These are phyloP conservation scores for Houttuynia cordata DNA, from an alignment of 164 flowering plant species.

Conservation along the genomic window DNA sequence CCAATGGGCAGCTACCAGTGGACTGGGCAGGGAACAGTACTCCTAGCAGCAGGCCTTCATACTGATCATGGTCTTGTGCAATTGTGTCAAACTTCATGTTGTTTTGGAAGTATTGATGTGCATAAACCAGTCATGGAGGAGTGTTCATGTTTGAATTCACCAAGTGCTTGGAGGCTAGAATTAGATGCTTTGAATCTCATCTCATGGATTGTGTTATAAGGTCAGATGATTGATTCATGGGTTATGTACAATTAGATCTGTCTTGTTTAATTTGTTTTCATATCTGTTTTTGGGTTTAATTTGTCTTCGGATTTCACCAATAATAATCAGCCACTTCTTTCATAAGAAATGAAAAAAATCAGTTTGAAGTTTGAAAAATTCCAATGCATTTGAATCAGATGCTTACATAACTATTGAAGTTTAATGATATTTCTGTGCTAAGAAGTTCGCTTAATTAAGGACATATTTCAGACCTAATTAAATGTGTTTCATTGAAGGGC, in stretches of 20 bases:
- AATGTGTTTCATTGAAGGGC: no score
- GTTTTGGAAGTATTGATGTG: neutral
- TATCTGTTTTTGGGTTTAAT: neutral
- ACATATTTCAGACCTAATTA: no score
- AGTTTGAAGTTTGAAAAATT: no score
- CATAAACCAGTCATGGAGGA: neutral
- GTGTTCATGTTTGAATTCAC: neutral
- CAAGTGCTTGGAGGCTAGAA: neutral
- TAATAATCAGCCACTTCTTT: neutral
- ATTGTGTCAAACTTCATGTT: neutral
- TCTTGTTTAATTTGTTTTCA: neutral
- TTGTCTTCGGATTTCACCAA: neutral
- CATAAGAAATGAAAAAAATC: no score
- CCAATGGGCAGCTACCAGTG: slow-evolving; percentile 48
- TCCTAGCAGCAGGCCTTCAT: slow-evolving; percentile 26
- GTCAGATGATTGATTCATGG: no score
- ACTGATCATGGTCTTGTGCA: neutral
- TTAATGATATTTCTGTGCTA: no score
- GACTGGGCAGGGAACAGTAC: slow-evolving; percentile 35
- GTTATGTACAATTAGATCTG: neutral
- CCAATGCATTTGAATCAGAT: neutral
- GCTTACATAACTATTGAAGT: no score
- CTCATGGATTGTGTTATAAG: no score
- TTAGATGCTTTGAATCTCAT: neutral
- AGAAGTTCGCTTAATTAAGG: no score